Base-by-base conservation (phyloP, 2,329 filamentous ascomycete species). In the Acephala macrosclerotiorum region DNA sequence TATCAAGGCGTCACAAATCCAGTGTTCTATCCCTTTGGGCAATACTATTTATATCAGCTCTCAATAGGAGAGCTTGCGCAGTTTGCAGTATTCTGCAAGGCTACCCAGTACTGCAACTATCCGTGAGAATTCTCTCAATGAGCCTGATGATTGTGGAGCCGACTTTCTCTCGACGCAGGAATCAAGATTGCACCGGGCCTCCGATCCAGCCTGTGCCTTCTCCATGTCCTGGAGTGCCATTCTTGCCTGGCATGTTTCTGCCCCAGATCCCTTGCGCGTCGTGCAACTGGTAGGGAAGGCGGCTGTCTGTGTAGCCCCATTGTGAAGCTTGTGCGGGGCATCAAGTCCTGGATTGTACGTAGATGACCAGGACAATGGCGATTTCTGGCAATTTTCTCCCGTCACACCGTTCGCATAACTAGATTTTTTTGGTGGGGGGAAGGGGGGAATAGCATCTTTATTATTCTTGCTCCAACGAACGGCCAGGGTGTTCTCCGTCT, bases 201-300 rank as follows among this genome's bases (percentile, higher is more conserved):
- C 29, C 51, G 12, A 51, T 57, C 7, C 51, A 38, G 11, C 60
- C 51, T 11, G n/a, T 42, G 18, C 49, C 60, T 22, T n/a, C n/a
- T 7, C n/a, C 45, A 3, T 5, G 5, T 18, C 45, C 45, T 11
- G 14, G 42, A 2, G 20, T 57, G 1, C 51, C 36, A 14, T 20
- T 62, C 12, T n/a, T 45, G 1, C 33, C 49, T 35, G 29, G 35
- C 12, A 22, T n/a, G 9, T 25, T 35, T 18, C 56, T 64, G 33
- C 29, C n/a, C n/a, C 45, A 45, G 51, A 59, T 59, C 12, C 49
- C 2, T 8, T n/a, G 1, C 29, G 51, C n/a, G 58, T 53, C 40
- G 56, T 59, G 47, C 36, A 64, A 26, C 22, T 64, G 29, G 33
- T 64, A 51, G 61, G 56, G n/a, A 29, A 42, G 22, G 61, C 40